Base-by-base conservation (phyloP, 805 yeast species). In the Candida easanensis region DNA sequence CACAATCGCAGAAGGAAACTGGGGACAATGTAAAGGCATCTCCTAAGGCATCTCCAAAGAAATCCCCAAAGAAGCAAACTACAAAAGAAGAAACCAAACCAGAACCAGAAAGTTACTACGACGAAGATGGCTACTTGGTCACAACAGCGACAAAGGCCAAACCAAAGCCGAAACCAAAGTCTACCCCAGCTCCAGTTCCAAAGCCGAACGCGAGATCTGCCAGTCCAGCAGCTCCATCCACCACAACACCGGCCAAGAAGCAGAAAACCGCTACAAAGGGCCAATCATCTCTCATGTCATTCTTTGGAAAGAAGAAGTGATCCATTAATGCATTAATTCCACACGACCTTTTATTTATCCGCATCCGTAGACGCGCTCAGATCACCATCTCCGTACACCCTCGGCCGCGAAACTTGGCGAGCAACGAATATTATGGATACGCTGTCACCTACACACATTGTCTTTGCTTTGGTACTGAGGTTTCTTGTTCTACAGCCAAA, bases 61-160 rank as follows among this genome's bases (percentile, higher is more conserved):
- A 18, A 4, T 15, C 25, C 35, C 6, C 25, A 5, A 36, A 21
- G 40, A 27, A 36, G 34, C 20, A 20, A 37, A 8, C 5, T 5
- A 37, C 22, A 17, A 13, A 21, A 14, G 33, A 27, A 14, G 51
- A 42, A 17, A 45, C 20, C 18, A 45, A 49, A 23, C 54, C 46
- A 4, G 36, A 36, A 18, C 30, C 48, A 5, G 51, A 56, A 20
- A 55, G 52, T 8, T 61, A 59, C 42, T 63, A 66, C 19, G 82
- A 76, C 48, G 79, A 73, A 30, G 81, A 76, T 41, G 82, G 81
- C 1, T 77, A 68, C 51, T 60, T 73, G 18, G 70, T 74, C 0
- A 69, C 77, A 25, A 21, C 51, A 18, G 53, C 47, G 36, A 26
- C 26, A 27, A 22, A 28, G 45, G 48, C 38, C 33, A 57, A 25